Evolutionary conservation across 768 basidiomycete genomes (phyloP).

Genomic region (Boletus rufocinnamomeus): DNA sequence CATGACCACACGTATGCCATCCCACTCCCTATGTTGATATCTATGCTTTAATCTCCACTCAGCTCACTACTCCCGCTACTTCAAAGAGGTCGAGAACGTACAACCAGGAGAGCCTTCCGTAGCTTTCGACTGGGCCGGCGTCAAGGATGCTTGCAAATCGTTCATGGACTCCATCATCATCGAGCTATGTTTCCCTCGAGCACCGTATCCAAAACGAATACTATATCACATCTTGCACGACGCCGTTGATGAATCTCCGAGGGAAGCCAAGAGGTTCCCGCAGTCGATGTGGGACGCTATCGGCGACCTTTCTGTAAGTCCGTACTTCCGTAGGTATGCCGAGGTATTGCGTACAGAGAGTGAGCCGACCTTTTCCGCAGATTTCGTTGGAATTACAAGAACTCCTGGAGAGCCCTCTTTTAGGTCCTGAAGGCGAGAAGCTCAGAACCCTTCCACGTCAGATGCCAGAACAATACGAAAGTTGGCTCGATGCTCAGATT

Average conservation of each 20-base stretch:
- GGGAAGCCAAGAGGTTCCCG: constrained; percentile 73
- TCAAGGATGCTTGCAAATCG: constrained; percentile 68
- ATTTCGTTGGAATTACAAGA: constrained; percentile 65
- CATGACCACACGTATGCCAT: constrained; percentile 62
- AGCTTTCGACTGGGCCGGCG: constrained; percentile 63
- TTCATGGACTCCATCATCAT: constrained; percentile 84
- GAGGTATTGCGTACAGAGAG: background rate
- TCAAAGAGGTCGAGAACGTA: constrained; percentile 48
- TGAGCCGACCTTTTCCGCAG: constrained; percentile 36
- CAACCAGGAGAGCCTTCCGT: constrained; percentile 52
- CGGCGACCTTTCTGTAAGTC: constrained; percentile 76
- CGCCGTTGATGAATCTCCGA: constrained; percentile 70
- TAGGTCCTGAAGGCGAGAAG: constrained; percentile 52
- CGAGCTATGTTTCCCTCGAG: constrained; percentile 75
- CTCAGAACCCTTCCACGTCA: constrained; percentile 52
- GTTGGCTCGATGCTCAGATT: constrained; percentile 70
- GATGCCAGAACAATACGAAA: constrained; percentile 62
- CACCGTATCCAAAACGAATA: constrained; percentile 64
- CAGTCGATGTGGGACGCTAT: constrained; percentile 80
- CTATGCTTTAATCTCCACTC: constrained; percentile 8
- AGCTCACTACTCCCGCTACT: constrained; percentile 77
- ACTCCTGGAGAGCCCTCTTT: constrained; percentile 60
- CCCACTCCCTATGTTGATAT: background rate
- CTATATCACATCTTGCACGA: constrained; percentile 70
- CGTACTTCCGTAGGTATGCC: constrained; percentile 44